phyloP scores from a whole-genome alignment of 345 rosid genomes.

The Erysimum cheiranthoides region DNA sequence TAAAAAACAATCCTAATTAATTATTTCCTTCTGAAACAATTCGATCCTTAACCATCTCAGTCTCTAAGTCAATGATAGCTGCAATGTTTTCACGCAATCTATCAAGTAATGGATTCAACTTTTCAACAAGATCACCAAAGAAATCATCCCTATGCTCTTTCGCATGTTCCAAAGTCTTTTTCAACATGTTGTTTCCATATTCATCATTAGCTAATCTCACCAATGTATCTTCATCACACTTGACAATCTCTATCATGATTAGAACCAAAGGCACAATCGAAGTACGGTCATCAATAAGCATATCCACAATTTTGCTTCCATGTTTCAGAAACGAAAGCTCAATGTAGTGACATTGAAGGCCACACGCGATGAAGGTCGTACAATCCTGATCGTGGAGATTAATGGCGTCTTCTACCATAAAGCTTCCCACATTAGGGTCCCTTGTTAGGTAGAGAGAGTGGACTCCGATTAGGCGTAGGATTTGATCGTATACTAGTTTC shows the following conservation, averaged over 20 bases:
- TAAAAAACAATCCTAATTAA: too few relatives aligned
- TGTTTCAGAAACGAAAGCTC: slow-evolving; percentile 20
- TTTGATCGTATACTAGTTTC: background rate
- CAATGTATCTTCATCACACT: slow-evolving; percentile 18
- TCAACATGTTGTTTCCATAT: slow-evolving; percentile 8
- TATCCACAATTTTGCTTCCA: slow-evolving; percentile 7
- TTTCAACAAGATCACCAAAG: background rate
- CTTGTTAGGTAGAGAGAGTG: slow-evolving; percentile 12
- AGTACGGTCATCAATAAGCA: background rate
- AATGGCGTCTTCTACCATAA: background rate
- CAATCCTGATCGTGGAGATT: background rate
- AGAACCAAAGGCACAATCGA: background rate
- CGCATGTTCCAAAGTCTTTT: background rate
- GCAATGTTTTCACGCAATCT: slow-evolving; percentile 11
- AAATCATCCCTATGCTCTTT: background rate
- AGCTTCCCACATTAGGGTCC: background rate
- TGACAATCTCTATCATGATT: background rate
- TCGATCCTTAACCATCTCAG: too few relatives aligned
- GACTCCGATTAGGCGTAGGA: background rate
- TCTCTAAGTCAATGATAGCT: slow-evolving; percentile 1
- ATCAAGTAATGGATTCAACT: slow-evolving; percentile 2
- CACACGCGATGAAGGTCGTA: background rate
- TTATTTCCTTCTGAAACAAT: too few relatives aligned
- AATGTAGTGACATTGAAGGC: background rate
- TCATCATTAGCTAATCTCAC: slow-evolving; percentile 19